A percentile compares a stretch with the other conserved stretches of the same genome.
Evolutionary conservation across 768 basidiomycete species (phyloP).

Genomic region (Boletales sp.): DNA sequence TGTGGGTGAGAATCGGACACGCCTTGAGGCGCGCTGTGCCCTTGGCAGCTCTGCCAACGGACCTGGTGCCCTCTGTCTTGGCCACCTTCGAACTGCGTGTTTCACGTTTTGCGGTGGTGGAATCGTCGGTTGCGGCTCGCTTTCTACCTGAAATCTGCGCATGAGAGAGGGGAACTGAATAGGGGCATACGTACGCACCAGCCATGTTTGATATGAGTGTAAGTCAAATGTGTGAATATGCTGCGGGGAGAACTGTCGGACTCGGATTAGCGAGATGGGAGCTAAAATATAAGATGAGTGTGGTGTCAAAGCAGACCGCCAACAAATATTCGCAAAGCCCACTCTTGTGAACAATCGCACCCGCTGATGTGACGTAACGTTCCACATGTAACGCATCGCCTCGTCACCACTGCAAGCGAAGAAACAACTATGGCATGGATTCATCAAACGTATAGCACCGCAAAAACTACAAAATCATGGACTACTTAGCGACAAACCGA

Average conservation of each 20-base stretch:
- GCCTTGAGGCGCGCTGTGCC: slow-evolving; percentile 49
- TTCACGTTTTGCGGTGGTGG: slow-evolving; percentile 27
- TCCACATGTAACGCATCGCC: slow-evolving; percentile 14
- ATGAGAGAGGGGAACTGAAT: slow-evolving; percentile 4
- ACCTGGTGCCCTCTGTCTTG: slow-evolving; percentile 38
- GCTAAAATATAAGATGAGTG: no score
- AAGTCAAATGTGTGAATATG: not conserved
- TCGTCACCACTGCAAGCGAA: slow-evolving; percentile 2
- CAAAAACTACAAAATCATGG: slow-evolving; percentile 26
- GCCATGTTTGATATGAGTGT: slow-evolving; percentile 18
- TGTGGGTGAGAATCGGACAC: slow-evolving; percentile 6
- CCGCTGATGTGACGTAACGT: slow-evolving; percentile 33
- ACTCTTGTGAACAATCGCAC: slow-evolving; percentile 6
- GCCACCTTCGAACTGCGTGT: slow-evolving; percentile 50
- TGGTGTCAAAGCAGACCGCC: slow-evolving; percentile 20
- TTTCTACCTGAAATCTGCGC: slow-evolving; percentile 36
- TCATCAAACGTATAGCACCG: slow-evolving; percentile 24
- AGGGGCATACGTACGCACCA: slow-evolving; percentile 23
- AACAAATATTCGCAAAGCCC: slow-evolving; percentile 25
- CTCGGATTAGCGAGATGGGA: no score
- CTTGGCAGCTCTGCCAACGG: slow-evolving; percentile 33
- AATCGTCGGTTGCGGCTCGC: slow-evolving; percentile 40
- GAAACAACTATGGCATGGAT: slow-evolving; percentile 9
- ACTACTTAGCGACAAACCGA: slow-evolving; percentile 24
- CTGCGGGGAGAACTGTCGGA: no score